Evolutionary conservation across 345 rosid species (phyloP), one percentile per base, ranked within the genome.

Genomic region (Hirschfeldia incana): DNA sequence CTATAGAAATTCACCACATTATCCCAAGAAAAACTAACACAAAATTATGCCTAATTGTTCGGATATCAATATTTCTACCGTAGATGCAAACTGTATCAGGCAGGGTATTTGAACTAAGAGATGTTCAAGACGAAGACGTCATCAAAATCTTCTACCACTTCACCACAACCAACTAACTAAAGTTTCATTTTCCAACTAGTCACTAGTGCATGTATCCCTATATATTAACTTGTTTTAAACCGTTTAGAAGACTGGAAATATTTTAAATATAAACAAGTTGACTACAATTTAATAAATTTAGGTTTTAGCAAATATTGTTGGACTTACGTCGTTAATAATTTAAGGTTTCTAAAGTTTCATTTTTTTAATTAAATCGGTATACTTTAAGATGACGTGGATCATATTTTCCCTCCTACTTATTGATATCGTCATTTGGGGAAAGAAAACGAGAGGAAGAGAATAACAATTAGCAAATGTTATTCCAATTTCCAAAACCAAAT

Each of bases 361-460:
- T 28, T 21, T 21, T 21, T 15, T 13, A 26, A 77, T 53, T 36
- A 15, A 29, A 39, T 65, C 17, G 21, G 16, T 46, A 33, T 46
- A 33, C 42, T 53, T 65, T 16, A 53, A 71, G 60, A 71, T 55
- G 76, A 53, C 76, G 76, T 55, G 30, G 67, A 57, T 78, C n/a
- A 42, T 65, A 72, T 65, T 57, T 71, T 72, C 81, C 68, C 7
- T 57, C 77, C 77, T 66, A 72, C 17, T 42, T 72, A 39, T 58
- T 55, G 6, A 77, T 78, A 16, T 27, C 72, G 49, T 65, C 76
- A 71, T 37, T 69, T 39, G 8, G 39, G 12, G 21, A 12, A 15
- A 13, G 15, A 17, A 65, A 65, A 33, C 33, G 33, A 49, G 49
- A 33, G 51, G 32, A 70, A 34, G 33, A 33, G 12, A 33, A 55